phyloP scores from a whole-genome alignment of 768 basidiomycete genomes.

The Tephrocybe rancida region DNA sequence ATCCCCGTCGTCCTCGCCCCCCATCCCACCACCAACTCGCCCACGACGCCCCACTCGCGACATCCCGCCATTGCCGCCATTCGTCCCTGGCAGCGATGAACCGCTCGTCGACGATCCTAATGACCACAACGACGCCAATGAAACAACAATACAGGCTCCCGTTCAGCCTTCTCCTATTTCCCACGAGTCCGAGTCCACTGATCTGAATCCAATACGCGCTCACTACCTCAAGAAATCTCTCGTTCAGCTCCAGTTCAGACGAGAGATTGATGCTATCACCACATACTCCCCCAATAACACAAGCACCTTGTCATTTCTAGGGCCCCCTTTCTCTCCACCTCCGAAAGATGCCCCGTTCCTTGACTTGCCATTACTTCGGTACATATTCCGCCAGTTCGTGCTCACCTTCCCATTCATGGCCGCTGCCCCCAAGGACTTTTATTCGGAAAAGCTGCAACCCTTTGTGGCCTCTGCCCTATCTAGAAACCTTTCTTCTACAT shows the following conservation, averaged over 20 bases:
- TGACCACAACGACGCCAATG: not conserved
- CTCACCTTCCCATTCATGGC: constrained; percentile 95
- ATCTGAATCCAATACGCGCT: constrained; percentile 85
- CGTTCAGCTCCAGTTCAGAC: constrained; percentile 79
- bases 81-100: constrained; percentile 6
- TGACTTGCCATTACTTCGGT: constrained; percentile 88
- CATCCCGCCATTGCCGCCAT: constrained; percentile 15
- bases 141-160: not conserved
- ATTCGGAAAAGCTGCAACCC: constrained; percentile 92
- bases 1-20: not conserved
- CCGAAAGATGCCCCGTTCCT: constrained; percentile 56
- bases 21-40: not conserved
- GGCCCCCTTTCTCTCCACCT: constrained; percentile 80
- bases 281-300: constrained; percentile 46
- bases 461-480: constrained; percentile 84
- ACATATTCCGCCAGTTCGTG: constrained; percentile 90
- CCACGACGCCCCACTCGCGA: constrained; percentile 20
- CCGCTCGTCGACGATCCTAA: not conserved
- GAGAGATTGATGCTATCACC: constrained; percentile 75
- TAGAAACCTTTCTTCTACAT: constrained; percentile 70
- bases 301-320: constrained; percentile 84
- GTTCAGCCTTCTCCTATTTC: not conserved
- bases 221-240: constrained; percentile 99
- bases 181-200: constrained; percentile 13
- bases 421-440: constrained; percentile 88